Evolutionary conservation across 2,329 filamentous ascomycete species (phyloP), one percentile per base, ranked within the genome.

Genomic region (Gaeumannomyces sp.): DNA sequence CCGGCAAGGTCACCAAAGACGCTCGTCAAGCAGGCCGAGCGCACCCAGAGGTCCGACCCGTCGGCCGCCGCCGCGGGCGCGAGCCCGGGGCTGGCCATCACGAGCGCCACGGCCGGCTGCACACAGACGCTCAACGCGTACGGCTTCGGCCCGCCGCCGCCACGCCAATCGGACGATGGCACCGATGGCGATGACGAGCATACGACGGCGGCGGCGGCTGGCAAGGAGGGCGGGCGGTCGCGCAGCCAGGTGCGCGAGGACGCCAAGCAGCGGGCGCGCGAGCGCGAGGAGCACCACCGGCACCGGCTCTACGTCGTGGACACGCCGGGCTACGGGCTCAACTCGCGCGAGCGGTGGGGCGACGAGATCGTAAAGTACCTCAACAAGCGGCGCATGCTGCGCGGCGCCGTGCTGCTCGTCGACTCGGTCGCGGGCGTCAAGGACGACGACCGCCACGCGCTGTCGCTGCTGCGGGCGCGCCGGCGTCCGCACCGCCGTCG

Each of bases 111-210:
- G 27, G 81, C 84, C 0, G 85, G 85, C 13, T 80, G 78, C 69
- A 87, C 85, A 1, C 79, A 75, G 45, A 78, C 80, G 35, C 80
- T 87, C 74, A 87, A 86, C 70, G 82, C 78, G 33, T 87, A 82
- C 68, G 84, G 80, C 19, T 79, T 85, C 60, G 85, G 84, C 0
- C 78, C 79, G 3, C 75, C 72, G 11, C 72, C 72, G 38, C 74
- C 69, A 53, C 69, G 72, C 22, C 68, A 71, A 58, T 53, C 67
- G n/a, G 58, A 64, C 57, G 53, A 60, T 3, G 56, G 35, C n/a
- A 68, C 70, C 14, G 67, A 74, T 53, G 64, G 75, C 28, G 63
- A 63, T 4, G 45, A 33, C 3, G 56, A 19, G 29, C 50, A n/a
- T n/a, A n/a, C n/a, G n/a, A n/a, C n/a, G n/a, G n/a, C n/a, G n/a